Base-by-base conservation (phyloP, 257 asterid genomes). In the Scutellaria galericulata region DNA sequence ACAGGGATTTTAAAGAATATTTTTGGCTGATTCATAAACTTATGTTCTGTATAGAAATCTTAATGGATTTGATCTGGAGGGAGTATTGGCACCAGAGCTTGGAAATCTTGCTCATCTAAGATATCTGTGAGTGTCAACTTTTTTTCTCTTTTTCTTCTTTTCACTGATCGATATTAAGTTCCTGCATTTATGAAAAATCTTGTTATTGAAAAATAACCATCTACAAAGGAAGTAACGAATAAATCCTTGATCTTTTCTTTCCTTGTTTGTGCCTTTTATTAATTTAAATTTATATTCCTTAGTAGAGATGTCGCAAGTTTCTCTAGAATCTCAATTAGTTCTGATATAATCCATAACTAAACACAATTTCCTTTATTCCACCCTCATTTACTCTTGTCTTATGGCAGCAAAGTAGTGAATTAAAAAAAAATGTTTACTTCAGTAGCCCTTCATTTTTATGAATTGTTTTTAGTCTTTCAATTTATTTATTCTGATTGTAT, bases 31-130 rank as follows among this genome's bases (percentile, higher is more conserved):
- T 64, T 56, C 59, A 45, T 45, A 47, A 24, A 47, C 74, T 69
- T 51, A 5, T 64, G 40, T 42, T 51, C 71, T 78, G 31, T 76
- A 12, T 45, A 94, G 99, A 81, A 88, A 94, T 88, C 97, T 91
- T 46, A 78, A 59, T 75, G 98, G 96, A 64, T 76, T 46, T 78
- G 80, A 73, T 64, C 64, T 94, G 81, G 87, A 80, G 79, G 99
- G 99, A 75, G 79, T 73, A 55, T 67, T 94, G 81, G 88, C 84
- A 59, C 92, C 97, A 10, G 92, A 86, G 79, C 87, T 94, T 73
- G 99, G 97, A 75, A 80, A 83, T 56, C 91, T 94, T 66, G 73
- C 81, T 71, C 84, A 83, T 75, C 67, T 94, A 70, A 86, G 80
- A 85, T 63, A 68, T 82, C 90, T 94, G 99, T 90, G 86, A 82